Base-by-base conservation (phyloP, 139 green algal genomes). In the Chlorella sorokiniana region DNA sequence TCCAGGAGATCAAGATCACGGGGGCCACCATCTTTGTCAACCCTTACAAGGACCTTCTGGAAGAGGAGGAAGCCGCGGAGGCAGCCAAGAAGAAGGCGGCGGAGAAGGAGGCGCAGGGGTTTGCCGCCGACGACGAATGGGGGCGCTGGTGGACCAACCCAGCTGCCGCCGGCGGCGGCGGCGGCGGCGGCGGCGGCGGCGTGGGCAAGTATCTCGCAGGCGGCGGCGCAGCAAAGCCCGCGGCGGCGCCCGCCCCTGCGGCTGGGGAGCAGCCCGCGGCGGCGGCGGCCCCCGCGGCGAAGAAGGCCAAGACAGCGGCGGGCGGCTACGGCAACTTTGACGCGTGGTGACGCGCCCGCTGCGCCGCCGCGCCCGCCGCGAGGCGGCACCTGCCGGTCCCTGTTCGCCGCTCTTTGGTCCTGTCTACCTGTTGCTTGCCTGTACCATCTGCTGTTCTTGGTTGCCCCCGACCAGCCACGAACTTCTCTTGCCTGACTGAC, bases 21-120 rank as follows among this genome's bases (percentile, higher is more conserved):
- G 88, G 86, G 10, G 87, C 85, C 29, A 92, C 88, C 40, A 87
- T 98, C n/a, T 99, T 98, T 88, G 92, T 92, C 25, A 96, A 99
- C 86, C 96, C 96, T 18, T 99, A 96, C 84, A 90, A 89, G 63
- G 96, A 99, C 38, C 83, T 95, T 86, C 85, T 94, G 42, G 88
- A 95, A 61, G 91, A 92, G 56, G 87, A 96, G 82, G 74, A 82
- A 16, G 85, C 89, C 75, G 80, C 69, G 56, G 87, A 90, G 48
- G 89, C 86, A 35, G 86, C 82, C 37, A 72, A 40, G 41, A 9
- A 35, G 8, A 72, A 78, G 59, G 67, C 85, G 86, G 81, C 82
- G 9, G 76, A 85, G 71, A 75, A 80, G 67, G 68, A 79, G 44
- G 54, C 74, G 69, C 80, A 84, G 41, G 69, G 69, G 0, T 74